A percentile compares a stretch with the other conserved stretches of the same genome.
Evolutionary conservation across 2,329 filamentous ascomycete genomes (phyloP).

Genomic region (Stagonosporopsis rhizophila): DNA sequence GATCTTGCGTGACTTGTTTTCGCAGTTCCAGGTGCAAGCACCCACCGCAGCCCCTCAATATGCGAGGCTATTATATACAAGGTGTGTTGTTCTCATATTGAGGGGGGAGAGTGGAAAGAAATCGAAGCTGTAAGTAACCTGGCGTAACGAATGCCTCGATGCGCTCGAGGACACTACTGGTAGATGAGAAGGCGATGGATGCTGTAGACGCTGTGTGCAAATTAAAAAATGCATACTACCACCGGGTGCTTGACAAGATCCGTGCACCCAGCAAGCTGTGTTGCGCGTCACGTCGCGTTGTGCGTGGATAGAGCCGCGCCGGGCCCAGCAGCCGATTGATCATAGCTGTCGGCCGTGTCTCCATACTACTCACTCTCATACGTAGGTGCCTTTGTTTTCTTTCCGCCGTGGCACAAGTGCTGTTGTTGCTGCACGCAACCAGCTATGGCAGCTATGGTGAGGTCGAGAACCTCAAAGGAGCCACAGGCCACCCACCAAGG

Average conservation of each 20-base stretch:
- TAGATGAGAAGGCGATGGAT: too few relatives aligned
- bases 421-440: background rate
- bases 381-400: background rate
- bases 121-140: background rate
- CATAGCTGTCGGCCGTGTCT: background rate
- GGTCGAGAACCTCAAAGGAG: background rate
- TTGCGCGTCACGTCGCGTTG: background rate
- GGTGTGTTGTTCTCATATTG: too few relatives aligned
- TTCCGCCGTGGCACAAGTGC: background rate
- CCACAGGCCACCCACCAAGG: slow-evolving; percentile 4
- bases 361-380: background rate
- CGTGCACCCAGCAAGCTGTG: background rate
- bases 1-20: too few relatives aligned
- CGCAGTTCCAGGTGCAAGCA: too few relatives aligned
- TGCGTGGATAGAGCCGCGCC: background rate
- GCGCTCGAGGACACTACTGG: background rate
- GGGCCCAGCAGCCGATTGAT: background rate
- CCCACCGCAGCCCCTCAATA: too few relatives aligned
- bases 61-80: too few relatives aligned
- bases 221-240: too few relatives aligned
- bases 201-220: too few relatives aligned
- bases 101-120: too few relatives aligned
- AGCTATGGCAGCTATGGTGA: background rate
- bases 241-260: too few relatives aligned
- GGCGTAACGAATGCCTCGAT: background rate